Evolutionary conservation across 2,329 filamentous ascomycete genomes (phyloP).

Genomic region (Ustilaginoidea virens): DNA sequence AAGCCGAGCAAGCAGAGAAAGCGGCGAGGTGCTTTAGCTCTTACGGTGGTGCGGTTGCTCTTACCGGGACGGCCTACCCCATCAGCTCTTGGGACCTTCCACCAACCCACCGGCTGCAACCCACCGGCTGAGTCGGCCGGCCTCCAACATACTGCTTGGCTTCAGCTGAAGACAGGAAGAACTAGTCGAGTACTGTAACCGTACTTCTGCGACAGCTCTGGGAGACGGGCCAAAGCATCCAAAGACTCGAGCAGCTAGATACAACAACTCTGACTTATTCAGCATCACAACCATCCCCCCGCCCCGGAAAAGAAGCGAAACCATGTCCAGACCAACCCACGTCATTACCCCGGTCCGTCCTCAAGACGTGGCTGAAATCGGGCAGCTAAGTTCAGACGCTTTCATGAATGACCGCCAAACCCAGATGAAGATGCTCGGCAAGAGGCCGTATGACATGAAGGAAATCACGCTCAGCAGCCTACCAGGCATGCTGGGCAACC

Average conservation of each 20-base stretch:
- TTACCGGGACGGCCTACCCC: too few species aligned
- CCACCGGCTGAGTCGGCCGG: slow-evolving; percentile 3
- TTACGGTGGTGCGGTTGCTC: too few species aligned
- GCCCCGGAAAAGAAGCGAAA: not conserved
- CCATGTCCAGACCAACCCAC: slow-evolving; percentile 9
- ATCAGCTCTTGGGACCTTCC: too few species aligned
- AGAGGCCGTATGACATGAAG: slow-evolving; percentile 14
- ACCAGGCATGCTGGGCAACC: slow-evolving; percentile 9
- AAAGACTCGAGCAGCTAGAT: too few species aligned
- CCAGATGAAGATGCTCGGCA: slow-evolving; percentile 18
- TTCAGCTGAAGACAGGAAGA: not conserved
- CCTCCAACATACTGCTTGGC: not conserved
- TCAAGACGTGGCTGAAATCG: slow-evolving; percentile 15
- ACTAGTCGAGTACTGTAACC: not conserved
- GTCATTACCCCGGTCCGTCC: slow-evolving; percentile 9
- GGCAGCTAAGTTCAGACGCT: slow-evolving; percentile 13
- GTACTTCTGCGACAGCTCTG: not conserved
- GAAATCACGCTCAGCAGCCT: slow-evolving; percentile 11
- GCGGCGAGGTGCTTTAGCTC: too few species aligned
- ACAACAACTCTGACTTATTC: not conserved
- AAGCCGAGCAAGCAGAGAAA: slow-evolving; percentile 4
- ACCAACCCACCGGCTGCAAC: too few species aligned
- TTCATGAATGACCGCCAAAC: slow-evolving; percentile 20
- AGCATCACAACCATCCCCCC: not conserved
- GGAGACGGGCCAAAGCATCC: too few species aligned